Percentiles rank a stretch among this genome's conserved stretches.
phyloP scores from a whole-genome alignment of 2,329 filamentous ascomycete genomes.

The Fusarium scirpi region DNA sequence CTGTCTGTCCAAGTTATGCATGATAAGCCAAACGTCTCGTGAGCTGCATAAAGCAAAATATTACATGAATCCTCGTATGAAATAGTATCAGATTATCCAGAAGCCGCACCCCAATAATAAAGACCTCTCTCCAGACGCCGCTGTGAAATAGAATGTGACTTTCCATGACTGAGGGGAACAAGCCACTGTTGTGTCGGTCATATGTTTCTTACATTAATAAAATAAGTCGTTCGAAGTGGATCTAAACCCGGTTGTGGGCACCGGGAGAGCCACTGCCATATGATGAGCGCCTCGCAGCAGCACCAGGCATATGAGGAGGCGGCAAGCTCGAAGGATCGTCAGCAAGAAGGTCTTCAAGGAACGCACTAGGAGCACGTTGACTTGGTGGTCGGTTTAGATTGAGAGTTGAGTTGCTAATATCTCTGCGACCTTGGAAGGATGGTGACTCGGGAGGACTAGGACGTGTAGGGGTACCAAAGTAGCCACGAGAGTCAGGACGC shows the following conservation, averaged over 20 bases:
- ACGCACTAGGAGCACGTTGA: slow-evolving; percentile 85
- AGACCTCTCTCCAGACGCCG: slow-evolving; percentile 43
- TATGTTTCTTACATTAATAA: slow-evolving; percentile 23
- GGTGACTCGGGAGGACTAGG: slow-evolving; percentile 76
- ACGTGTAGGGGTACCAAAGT: slow-evolving; percentile 56
- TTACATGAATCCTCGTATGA: slow-evolving; percentile 27
- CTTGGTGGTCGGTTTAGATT: slow-evolving; percentile 72
- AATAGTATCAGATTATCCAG: slow-evolving; percentile 33
- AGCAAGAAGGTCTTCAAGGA: slow-evolving; percentile 89
- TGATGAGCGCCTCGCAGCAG: slow-evolving; percentile 40
- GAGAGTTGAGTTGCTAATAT: slow-evolving; percentile 73
- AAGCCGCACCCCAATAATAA: slow-evolving; percentile 35
- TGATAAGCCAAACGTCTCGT: slow-evolving; percentile 37
- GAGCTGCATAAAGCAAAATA: slow-evolving; percentile 23
- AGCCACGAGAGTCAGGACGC: slow-evolving; percentile 68
- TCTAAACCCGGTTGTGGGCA: slow-evolving; percentile 46
- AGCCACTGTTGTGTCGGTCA: slow-evolving; percentile 17
- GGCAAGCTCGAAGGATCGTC: slow-evolving; percentile 71
- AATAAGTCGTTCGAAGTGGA: slow-evolving; percentile 2
- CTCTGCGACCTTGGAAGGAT: slow-evolving; percentile 60
- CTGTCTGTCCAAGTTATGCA: slow-evolving; percentile 21
- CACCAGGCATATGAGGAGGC: slow-evolving; percentile 54
- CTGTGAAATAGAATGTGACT: slow-evolving; percentile 30
- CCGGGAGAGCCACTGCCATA: slow-evolving; percentile 40
- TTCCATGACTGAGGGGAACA: slow-evolving; percentile 17